phyloP scores from a whole-genome alignment of 306 rosid species.

The Glycine tomentella region DNA sequence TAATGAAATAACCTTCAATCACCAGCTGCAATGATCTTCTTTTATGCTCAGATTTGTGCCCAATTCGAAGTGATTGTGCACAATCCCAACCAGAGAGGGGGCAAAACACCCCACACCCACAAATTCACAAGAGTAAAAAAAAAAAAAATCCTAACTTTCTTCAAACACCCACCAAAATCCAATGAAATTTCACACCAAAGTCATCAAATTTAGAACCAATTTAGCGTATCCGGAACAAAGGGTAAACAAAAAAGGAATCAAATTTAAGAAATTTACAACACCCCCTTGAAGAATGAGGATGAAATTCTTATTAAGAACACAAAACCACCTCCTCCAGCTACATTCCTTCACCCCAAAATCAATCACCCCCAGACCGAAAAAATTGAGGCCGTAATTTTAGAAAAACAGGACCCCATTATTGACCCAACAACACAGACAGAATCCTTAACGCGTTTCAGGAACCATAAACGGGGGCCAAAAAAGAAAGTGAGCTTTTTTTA shows the following conservation, averaged over 20 bases:
- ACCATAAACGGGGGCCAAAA: not conserved
- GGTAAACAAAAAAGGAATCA: conserved; percentile 21
- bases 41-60: conserved; percentile 46
- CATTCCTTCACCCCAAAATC: conserved; percentile 49
- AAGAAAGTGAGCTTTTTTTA: not conserved
- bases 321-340: conserved; percentile 44
- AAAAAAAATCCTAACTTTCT: conserved; percentile 44
- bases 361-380: conserved; percentile 33
- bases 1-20: conserved; percentile 54
- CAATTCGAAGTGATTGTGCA: conserved; percentile 55
- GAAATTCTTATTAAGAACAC: conserved; percentile 43
- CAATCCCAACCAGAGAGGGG: conserved; percentile 49
- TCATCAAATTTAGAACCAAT: conserved; percentile 12
- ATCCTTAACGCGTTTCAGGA: conserved; percentile 19
- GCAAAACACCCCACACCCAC: conserved; percentile 34
- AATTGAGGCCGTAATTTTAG: conserved; percentile 41
- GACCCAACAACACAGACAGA: conserved; percentile 35
- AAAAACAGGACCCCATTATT: conserved; percentile 44
- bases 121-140: conserved; percentile 50
- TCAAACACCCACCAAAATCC: conserved; percentile 48
- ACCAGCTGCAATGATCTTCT: conserved; percentile 25
- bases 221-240: not conserved
- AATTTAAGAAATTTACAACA: conserved; percentile 40
- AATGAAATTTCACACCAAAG: conserved; percentile 41
- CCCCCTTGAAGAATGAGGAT: conserved; percentile 52